Conservation (phyloP, 495 filamentous ascomycete genomes). For the Neurospora africana region DNA sequence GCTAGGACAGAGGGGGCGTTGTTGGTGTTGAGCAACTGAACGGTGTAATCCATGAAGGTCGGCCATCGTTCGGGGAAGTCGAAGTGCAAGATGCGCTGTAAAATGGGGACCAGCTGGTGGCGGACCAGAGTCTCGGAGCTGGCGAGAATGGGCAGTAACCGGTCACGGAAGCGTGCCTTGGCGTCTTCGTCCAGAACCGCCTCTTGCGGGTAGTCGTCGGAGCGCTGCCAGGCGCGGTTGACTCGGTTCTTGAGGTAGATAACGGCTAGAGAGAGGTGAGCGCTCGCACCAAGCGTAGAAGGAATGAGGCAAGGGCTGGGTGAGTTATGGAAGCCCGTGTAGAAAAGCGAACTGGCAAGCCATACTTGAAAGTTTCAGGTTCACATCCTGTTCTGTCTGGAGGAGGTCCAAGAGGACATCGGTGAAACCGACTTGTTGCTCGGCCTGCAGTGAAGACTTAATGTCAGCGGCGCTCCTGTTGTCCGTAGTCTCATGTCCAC, state of each 20-base stretch:
- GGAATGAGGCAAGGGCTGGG: conserved; percentile 7
- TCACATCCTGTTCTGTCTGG: conserved; percentile 72
- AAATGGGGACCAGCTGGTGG: conserved; percentile 79
- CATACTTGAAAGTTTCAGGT: conserved; percentile 80
- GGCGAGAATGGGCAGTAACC: conserved; percentile 79
- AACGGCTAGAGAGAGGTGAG: conserved; percentile 51
- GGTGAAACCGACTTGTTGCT: conserved; percentile 79
- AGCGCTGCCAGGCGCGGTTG: conserved; percentile 73
- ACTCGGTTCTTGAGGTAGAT: conserved; percentile 97
- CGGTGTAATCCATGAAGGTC: conserved; percentile 77
- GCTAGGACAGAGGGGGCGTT: conserved; percentile 81
- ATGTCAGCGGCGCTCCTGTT: background rate
- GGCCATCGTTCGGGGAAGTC: conserved; percentile 96
- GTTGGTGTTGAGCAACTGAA: conserved; percentile 73
- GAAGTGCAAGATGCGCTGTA: conserved; percentile 89
- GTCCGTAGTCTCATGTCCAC: background rate
- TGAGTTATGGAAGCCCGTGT: conserved; percentile 3
- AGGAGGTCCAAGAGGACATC: conserved; percentile 86
- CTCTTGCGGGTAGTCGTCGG: conserved; percentile 57
- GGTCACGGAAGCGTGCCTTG: conserved; percentile 75
- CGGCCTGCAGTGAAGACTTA: conserved; percentile 50
- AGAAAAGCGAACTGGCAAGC: conserved; percentile 5
- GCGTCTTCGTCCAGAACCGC: conserved; percentile 74
- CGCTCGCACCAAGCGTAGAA: background rate
- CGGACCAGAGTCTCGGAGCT: conserved; percentile 69